Conservation (phyloP, 1,284 basidiomycete genomes). For the Malassezia arunalokei region DNA sequence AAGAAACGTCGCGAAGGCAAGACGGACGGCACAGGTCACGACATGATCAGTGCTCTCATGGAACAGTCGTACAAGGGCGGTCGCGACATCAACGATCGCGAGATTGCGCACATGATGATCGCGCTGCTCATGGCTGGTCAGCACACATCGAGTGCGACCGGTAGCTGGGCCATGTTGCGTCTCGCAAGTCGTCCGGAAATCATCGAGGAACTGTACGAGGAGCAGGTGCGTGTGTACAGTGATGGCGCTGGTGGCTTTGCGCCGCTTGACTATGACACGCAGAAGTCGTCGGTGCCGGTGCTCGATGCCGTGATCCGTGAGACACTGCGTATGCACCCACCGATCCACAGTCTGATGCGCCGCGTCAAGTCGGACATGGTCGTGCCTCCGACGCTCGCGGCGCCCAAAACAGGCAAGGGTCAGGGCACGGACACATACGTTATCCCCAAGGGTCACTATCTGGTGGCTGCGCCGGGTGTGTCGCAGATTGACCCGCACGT, state of each 20-base stretch:
- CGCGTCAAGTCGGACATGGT: conserved; percentile 72
- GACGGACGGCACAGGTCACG: conserved; percentile 53
- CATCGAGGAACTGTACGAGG: conserved; percentile 57
- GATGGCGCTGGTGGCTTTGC: conserved; percentile 55
- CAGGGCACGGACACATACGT: conserved; percentile 55
- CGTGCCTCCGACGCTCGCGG: conserved; percentile 63
- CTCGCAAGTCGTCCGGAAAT: conserved; percentile 68
- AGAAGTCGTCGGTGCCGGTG: conserved; percentile 63
- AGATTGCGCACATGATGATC: conserved; percentile 87
- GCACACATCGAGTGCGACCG: conserved; percentile 86
- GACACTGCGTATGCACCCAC: conserved; percentile 57
- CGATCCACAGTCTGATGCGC: conserved; percentile 54
- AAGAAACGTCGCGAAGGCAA: conserved; percentile 54
- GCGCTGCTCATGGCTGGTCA: conserved; percentile 67
- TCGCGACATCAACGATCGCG: conserved; percentile 64
- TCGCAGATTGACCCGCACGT: conserved; percentile 73
- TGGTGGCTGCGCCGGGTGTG: conserved; percentile 78
- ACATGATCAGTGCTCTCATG: conserved; percentile 84
- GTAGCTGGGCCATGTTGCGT: conserved; percentile 79
- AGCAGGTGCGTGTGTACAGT: conserved; percentile 73
- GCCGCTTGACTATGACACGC: conserved; percentile 72
- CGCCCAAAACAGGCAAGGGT: conserved; percentile 43
- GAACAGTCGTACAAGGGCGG: conserved; percentile 79
- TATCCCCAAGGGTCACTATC: conserved; percentile 79
- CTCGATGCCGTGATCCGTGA: conserved; percentile 84